Base-by-base conservation (phyloP, 75 land plant species). In the Isoetes taiwanensis region DNA sequence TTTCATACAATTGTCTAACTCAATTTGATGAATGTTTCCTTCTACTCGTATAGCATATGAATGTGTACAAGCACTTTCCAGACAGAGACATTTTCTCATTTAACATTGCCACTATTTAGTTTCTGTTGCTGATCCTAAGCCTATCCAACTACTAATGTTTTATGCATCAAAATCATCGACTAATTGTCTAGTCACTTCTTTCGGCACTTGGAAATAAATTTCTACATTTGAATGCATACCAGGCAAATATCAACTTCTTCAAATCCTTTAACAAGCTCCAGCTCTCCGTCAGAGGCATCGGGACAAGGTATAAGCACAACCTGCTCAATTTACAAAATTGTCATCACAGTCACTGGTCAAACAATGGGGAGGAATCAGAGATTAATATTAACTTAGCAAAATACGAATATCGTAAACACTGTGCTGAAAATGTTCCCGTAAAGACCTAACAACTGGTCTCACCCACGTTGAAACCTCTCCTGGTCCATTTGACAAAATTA, bases 401-500 rank as follows among this genome's bases (percentile, higher is more conserved):
- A 67, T 67, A 41, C 65, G 66, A 27, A 67, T 9, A 34, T 62
- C 39, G 12, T 25, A 48, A 30, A 28, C 39, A 27, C 52, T 43
- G 9, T 28, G 42, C 16, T 34, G 19, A 11, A 50, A 30, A 6
- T 64, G 28, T 30, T 50, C 33, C 31, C 64, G 64, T 30, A 67
- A 50, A 19, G 67, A 29, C n/a, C 35, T 34, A 21, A 62, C 66
- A 10, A 46, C 52, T 17, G 65, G 69, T 32, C 61, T 67, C 52
- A 67, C 69, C 69, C 65, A 67, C 2, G 69, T 64, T 28, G 41
- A 55, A 30, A 67, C 66, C 54, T 67, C 69, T 2, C 69, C 69
- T 11, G 69, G 66, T 3, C 57, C 69, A 67, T 67, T 67, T 2
- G 69, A 60, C 19, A 62, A 28, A 33, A 67, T 67, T 25, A 64